Evolutionary conservation across 352 stramenopile genomes (phyloP).

Genomic region (Phytophthora tentaculata): DNA sequence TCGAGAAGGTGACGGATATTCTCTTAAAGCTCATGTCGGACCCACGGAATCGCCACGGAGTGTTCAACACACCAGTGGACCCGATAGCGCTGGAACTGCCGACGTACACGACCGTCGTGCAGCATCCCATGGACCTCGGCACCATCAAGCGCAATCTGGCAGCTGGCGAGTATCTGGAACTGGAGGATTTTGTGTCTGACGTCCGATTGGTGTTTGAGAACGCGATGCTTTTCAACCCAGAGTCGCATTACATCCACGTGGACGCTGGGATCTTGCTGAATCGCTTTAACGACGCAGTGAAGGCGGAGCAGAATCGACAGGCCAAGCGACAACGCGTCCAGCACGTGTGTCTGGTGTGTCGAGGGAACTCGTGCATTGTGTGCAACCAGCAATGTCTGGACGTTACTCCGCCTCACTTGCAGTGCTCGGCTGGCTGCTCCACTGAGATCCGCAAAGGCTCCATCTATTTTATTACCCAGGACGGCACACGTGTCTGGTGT

Average conservation of each 20-base stretch:
- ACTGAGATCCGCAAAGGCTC: conserved; percentile 80
- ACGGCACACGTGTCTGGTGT: conserved; percentile 85
- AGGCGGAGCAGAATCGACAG: conserved; percentile 45
- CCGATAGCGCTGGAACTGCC: conserved; percentile 69
- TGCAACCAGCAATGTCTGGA: conserved; percentile 78
- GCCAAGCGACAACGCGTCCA: conserved; percentile 51
- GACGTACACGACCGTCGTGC: conserved; percentile 72
- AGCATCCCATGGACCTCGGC: conserved; percentile 92
- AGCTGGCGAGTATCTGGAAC: conserved; percentile 81
- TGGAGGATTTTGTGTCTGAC: conserved; percentile 82
- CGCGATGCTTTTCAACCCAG: conserved; percentile 87
- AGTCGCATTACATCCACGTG: conserved; percentile 79
- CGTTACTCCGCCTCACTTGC: conserved; percentile 64
- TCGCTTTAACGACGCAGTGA: conserved; percentile 72
- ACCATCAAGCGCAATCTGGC: conserved; percentile 88
- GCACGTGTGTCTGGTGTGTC: conserved; percentile 68
- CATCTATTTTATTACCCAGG: conserved; percentile 74
- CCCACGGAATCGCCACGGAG: conserved; percentile 68
- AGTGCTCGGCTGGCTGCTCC: conserved; percentile 80
- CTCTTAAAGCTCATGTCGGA: conserved; percentile 79
- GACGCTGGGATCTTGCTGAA: conserved; percentile 66
- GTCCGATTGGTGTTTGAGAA: conserved; percentile 92
- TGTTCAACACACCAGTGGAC: conserved; percentile 84
- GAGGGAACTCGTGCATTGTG: conserved; percentile 72
- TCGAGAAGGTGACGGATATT: conserved; percentile 70